Conservation (phyloP, 2,329 filamentous ascomycete species). For the Shiraia sp. region DNA sequence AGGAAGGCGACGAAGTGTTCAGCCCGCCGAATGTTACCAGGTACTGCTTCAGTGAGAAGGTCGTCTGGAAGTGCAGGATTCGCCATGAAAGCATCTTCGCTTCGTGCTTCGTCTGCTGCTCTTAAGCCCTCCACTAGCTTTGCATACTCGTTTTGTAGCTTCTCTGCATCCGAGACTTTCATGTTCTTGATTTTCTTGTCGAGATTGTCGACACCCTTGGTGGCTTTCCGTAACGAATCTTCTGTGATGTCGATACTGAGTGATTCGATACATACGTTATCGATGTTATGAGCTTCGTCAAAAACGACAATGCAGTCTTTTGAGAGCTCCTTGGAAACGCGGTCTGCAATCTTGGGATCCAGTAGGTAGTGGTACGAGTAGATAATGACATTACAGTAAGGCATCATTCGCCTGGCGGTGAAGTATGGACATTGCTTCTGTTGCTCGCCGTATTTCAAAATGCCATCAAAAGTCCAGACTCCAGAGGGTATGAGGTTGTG, state of each 20-base stretch:
- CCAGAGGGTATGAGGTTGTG: slow-evolving; percentile 94
- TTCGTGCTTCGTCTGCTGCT: slow-evolving; percentile 83
- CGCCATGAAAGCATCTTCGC: slow-evolving; percentile 96
- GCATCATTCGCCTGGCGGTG: slow-evolving; percentile 96
- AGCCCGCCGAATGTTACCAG: slow-evolving; percentile 91
- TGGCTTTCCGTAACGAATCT: slow-evolving; percentile 88
- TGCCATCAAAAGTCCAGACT: slow-evolving; percentile 91
- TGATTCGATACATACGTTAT: slow-evolving; percentile 98
- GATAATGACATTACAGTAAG: slow-evolving; percentile 98
- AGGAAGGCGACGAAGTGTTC: slow-evolving; percentile 96
- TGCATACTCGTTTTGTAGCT: slow-evolving; percentile 91
- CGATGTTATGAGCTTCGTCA: slow-evolving; percentile 98
- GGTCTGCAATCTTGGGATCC: slow-evolving; percentile 95
- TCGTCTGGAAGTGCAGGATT: slow-evolving; percentile 95
- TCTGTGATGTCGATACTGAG: slow-evolving; percentile 96
- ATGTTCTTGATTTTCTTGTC: slow-evolving; percentile 91
- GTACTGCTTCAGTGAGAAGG: slow-evolving; percentile 90
- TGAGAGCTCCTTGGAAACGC: slow-evolving; percentile 92
- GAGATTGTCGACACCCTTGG: slow-evolving; percentile 85
- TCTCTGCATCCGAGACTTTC: slow-evolving; percentile 93
- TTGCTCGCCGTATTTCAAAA: slow-evolving; percentile 87
- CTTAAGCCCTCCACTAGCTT: slow-evolving; percentile 92
- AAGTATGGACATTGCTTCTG: slow-evolving; percentile 99
- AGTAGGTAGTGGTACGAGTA: slow-evolving; percentile 99
- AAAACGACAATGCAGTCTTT: slow-evolving; percentile 99